Conservation (phyloP, 2,329 filamentous ascomycete species). For the Aspergillus latus region DNA sequence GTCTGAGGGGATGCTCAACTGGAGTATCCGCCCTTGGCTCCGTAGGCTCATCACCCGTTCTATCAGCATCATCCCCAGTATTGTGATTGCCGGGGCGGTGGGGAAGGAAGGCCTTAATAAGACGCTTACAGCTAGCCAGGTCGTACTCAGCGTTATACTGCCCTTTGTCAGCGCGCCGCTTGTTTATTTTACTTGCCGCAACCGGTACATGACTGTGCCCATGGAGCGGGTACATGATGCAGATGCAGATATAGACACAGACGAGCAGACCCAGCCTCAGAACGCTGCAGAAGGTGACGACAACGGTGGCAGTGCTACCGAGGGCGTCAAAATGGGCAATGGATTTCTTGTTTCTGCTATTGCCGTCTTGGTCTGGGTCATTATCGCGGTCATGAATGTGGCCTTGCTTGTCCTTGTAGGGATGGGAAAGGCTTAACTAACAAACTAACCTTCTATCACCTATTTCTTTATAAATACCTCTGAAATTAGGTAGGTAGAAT, state of each 20-base stretch:
- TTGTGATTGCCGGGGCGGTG: slow-evolving; percentile 78
- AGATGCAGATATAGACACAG: background rate
- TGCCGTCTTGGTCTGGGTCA: slow-evolving; percentile 65
- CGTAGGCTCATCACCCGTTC: slow-evolving; percentile 73
- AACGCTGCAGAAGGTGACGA: background rate
- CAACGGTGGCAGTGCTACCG: slow-evolving; percentile 23
- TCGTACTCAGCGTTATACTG: slow-evolving; percentile 73
- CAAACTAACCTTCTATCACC: background rate
- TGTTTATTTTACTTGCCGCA: slow-evolving; percentile 79
- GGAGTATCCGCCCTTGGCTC: slow-evolving; percentile 74
- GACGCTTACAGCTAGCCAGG: slow-evolving; percentile 74
- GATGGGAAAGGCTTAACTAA: slow-evolving; percentile 50
- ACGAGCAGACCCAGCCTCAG: background rate
- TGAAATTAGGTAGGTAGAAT: background rate
- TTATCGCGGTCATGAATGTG: slow-evolving; percentile 78
- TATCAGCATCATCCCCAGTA: slow-evolving; percentile 77
- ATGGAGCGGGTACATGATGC: slow-evolving; percentile 42
- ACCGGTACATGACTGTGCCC: slow-evolving; percentile 74
- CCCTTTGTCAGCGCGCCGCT: slow-evolving; percentile 81
- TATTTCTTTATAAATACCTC: background rate
- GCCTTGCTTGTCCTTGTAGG: slow-evolving; percentile 67
- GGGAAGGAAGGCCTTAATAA: slow-evolving; percentile 68
- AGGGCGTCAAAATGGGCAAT: slow-evolving; percentile 66
- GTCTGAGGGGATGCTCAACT: slow-evolving; percentile 75
- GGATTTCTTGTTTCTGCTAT: slow-evolving; percentile 63